Percentiles rank a stretch among this genome's conserved stretches.
phyloP scores from a whole-genome alignment of 1,284 basidiomycete species.

The Vanrija pseudolonga region DNA sequence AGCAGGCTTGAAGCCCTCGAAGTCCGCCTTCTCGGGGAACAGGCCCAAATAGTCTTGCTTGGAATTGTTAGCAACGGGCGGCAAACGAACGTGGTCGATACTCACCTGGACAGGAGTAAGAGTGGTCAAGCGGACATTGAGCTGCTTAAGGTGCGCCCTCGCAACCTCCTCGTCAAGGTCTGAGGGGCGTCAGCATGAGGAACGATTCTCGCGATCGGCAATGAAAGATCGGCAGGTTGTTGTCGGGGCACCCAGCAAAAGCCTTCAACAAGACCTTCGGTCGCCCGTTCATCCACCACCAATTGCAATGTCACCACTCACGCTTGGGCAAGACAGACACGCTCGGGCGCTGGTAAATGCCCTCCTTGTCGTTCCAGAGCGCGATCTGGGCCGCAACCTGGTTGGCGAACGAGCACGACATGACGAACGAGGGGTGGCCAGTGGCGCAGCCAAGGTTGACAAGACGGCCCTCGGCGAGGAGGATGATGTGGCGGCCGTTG shows the following conservation, averaged over 20 bases:
- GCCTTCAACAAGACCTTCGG: no score
- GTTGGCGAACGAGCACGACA: conserved; percentile 99
- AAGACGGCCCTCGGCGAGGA: conserved; percentile 96
- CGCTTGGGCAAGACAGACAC: conserved; percentile 96
- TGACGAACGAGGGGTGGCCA: conserved; percentile 88
- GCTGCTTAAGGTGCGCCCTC: conserved; percentile 83
- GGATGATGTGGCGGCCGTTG: conserved; percentile 87
- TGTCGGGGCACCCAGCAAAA: no score
- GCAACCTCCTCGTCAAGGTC: conserved; percentile 99
- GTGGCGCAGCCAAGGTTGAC: conserved; percentile 94
- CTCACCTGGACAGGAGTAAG: no score
- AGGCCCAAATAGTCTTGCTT: conserved; percentile 94
- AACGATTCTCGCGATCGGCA: no score
- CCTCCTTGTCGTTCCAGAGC: conserved; percentile 77
- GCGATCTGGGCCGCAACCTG: conserved; percentile 98
- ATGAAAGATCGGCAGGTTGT: no score
- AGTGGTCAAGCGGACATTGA: conserved; percentile 90
- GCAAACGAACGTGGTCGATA: no score
- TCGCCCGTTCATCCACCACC: no score
- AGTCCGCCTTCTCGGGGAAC: conserved; percentile 58
- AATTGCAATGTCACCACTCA: neutral
- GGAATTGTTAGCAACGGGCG: no score
- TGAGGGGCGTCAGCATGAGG: no score
- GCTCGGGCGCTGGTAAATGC: conserved; percentile 72
- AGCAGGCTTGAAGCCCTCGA: no score